A percentile compares a stretch with the other conserved stretches of the same genome.
Conservation (phyloP, 192 early-diverging fungal genomes). For the Rhizophagus prolifer region DNA sequence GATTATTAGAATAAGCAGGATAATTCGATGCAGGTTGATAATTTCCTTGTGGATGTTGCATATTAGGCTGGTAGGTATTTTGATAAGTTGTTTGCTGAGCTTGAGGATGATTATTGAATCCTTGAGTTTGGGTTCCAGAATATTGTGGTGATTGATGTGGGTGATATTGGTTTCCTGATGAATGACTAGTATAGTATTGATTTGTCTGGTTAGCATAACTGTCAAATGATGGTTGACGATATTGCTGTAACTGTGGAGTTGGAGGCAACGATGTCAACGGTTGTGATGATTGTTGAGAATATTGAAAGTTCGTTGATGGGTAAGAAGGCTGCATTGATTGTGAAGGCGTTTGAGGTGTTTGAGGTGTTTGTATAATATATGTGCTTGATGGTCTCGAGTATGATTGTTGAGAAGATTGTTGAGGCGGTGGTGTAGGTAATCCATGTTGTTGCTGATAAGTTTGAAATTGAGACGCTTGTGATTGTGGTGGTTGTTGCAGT, state of each 20-base stretch:
- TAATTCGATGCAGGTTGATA: too few species aligned
- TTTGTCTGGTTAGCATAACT: neutral
- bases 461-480: neutral
- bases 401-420: too few species aligned
- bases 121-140: neutral
- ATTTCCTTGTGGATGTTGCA: neutral
- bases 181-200: neutral
- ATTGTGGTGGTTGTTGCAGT: slow-evolving; percentile 3
- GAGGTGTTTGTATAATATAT: neutral
- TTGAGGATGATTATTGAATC: neutral
- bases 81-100: neutral
- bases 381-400: neutral
- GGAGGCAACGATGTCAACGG: too few species aligned
- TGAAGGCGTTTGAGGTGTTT: neutral
- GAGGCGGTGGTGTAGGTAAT: neutral
- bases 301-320: neutral
- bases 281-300: neutral
- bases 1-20: neutral
- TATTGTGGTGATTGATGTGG: neutral
- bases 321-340: neutral
- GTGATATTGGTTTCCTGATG: neutral
- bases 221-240: neutral
- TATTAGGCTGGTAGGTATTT: neutral
- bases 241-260: neutral
- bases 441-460: neutral